Evolutionary conservation across 2,329 filamentous ascomycete species (phyloP).

Genomic region (Chalaropsis ovoidea): DNA sequence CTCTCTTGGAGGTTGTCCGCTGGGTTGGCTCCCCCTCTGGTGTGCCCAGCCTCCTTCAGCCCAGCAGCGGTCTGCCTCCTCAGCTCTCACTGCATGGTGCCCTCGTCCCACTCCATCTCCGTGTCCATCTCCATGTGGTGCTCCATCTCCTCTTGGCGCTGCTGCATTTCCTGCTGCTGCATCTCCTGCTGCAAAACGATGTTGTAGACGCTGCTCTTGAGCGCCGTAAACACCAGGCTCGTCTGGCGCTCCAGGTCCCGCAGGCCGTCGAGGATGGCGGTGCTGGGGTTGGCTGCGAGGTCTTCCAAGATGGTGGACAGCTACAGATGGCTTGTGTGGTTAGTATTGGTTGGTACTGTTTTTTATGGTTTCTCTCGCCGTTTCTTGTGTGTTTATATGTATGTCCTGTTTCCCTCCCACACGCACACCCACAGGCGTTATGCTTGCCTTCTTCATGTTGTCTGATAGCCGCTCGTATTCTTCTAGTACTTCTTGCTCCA

Average conservation of each 20-base stretch:
- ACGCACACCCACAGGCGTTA: too few species aligned
- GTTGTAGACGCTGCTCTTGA: slow-evolving; percentile 97
- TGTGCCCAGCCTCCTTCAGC: background rate
- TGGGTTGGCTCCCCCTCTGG: background rate
- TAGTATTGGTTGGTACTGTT: slow-evolving; percentile 16
- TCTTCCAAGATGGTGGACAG: slow-evolving; percentile 51
- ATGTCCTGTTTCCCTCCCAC: background rate
- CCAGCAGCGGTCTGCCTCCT: background rate
- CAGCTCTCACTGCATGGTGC: slow-evolving; percentile 19
- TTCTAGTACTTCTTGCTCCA: slow-evolving; percentile 89
- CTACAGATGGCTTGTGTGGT: slow-evolving; percentile 33
- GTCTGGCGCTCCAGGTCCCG: slow-evolving; percentile 88
- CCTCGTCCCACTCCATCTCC: slow-evolving; percentile 24
- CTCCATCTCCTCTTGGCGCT: slow-evolving; percentile 30
- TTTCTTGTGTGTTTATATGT: too few species aligned
- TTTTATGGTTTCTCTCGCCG: too few species aligned
- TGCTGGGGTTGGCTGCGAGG: slow-evolving; percentile 60
- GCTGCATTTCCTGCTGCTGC: slow-evolving; percentile 25
- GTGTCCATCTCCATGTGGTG: slow-evolving; percentile 22
- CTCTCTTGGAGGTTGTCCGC: background rate
- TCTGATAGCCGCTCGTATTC: slow-evolving; percentile 80
- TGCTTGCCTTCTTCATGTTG: slow-evolving; percentile 78
- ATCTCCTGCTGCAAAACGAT: slow-evolving; percentile 98
- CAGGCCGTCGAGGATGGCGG: slow-evolving; percentile 75
- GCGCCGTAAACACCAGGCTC: slow-evolving; percentile 81